These are phyloP conservation scores for Hanseniaspora thailandica DNA, from an alignment of 805 yeast species.

Conservation along the genomic window DNA sequence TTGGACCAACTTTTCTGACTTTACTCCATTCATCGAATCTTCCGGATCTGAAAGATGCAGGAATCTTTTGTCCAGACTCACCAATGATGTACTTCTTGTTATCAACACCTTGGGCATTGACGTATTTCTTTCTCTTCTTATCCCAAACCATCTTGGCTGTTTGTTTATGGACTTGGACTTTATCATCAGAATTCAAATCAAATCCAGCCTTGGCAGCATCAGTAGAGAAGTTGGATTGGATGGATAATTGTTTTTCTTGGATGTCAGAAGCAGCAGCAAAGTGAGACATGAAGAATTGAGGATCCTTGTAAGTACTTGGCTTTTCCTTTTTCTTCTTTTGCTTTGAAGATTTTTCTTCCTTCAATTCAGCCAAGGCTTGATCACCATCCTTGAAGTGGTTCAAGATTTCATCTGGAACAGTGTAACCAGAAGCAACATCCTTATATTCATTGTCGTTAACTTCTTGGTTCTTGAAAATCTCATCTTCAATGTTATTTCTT, in stretches of 20 bases:
- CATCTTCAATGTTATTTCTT: constrained; percentile 62
- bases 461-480: constrained; percentile 33
- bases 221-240: constrained; percentile 54
- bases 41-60: constrained; percentile 86
- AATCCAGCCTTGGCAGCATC: constrained; percentile 80
- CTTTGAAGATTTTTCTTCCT: constrained; percentile 14
- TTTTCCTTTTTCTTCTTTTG: constrained; percentile 23
- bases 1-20: constrained; percentile 45
- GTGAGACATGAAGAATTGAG: constrained; percentile 71
- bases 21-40: constrained; percentile 86
- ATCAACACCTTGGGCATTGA: constrained; percentile 67
- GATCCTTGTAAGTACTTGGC: constrained; percentile 56
- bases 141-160: constrained; percentile 76
- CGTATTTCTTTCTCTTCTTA: constrained; percentile 78
- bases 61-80: constrained; percentile 84
- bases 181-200: constrained; percentile 71
- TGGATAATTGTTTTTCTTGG: constrained; percentile 67
- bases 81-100: constrained; percentile 76
- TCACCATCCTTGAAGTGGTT: constrained; percentile 35
- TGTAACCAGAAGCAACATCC: constrained; percentile 31
- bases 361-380: constrained; percentile 25
- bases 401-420: constrained; percentile 33
- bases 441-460: constrained; percentile 31
- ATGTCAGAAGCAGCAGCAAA: constrained; percentile 71
- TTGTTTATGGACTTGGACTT: constrained; percentile 55